Evolutionary conservation across 2,329 filamentous ascomycete genomes (phyloP), one percentile per base, ranked within the genome.

Genomic region (Alternaria metachromatica): DNA sequence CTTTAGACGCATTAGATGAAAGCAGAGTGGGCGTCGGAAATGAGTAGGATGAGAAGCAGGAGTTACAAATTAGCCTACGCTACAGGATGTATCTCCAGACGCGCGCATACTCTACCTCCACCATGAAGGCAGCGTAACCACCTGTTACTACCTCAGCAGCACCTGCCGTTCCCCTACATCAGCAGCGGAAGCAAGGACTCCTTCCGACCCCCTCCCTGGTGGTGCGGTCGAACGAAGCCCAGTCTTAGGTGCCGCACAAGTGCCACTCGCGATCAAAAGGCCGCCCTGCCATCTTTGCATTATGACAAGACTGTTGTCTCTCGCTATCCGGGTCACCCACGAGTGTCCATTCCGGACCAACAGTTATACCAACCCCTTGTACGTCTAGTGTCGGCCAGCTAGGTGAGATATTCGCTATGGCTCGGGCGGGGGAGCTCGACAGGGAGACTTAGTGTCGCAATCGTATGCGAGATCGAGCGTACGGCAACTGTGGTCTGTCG

Each of bases 11-110:
- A 37, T 5, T n/a, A 15, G 33, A 37, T 7, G 33, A 37, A 37
- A n/a, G 33, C 7, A 37, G 33, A 37, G 33, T 4, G 33, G 33
- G 33, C 33, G 1, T 37, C 15, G 4, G 7, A n/a, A n/a, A 37
- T 1, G 7, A 15, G 1, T 5, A 37, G 3, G 7, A 15, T 3
- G 2, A 1, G 13, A 1, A 15, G 13, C 7, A 37, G 6, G 3
- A 4, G 30, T 4, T n/a, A 1, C 33, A 15, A 37, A 37, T 37
- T 2, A 5, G 15, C 2, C 33, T 37, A 37, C 33, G 33, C 33
- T 37, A n/a, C 4, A 7, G 33, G 33, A 9, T 4, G 30, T 37
- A 37, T 37, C 6, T 30, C 26, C 11, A 33, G 5, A 33, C 33
- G 33, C 33, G 33, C 33, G 7, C 33, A 37, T n/a, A n/a, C 13